These are phyloP conservation scores for Lentinula guzmanii DNA, from an alignment of 768 basidiomycete genomes.

Conservation along the genomic window DNA sequence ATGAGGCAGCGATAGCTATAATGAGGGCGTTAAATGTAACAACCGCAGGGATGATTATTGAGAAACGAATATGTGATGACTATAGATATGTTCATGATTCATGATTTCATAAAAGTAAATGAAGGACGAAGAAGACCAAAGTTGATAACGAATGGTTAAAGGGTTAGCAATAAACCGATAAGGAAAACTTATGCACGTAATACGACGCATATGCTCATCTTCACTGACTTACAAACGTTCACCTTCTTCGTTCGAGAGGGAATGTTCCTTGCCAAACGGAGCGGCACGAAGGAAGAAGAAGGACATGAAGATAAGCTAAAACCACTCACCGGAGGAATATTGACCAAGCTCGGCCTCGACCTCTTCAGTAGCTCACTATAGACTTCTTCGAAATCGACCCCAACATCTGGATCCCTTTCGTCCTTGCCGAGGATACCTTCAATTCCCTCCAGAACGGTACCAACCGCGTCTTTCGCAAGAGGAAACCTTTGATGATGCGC, in stretches of 20 bases:
- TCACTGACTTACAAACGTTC: background rate
- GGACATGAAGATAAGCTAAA: slow-evolving; percentile 1
- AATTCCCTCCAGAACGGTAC: slow-evolving; percentile 48
- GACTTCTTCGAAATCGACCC: slow-evolving; percentile 53
- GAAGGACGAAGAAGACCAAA: background rate
- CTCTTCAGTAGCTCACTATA: slow-evolving; percentile 60
- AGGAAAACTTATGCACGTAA: background rate
- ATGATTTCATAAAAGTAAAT: background rate
- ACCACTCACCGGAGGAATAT: slow-evolving; percentile 66
- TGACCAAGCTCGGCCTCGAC: slow-evolving; percentile 61
- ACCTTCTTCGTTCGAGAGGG: background rate
- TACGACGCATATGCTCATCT: background rate
- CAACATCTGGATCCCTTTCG: slow-evolving; percentile 34
- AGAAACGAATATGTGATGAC: background rate
- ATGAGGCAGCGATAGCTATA: slow-evolving; percentile 1
- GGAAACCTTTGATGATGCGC: slow-evolving; percentile 27
- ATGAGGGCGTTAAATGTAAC: background rate
- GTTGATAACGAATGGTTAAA: background rate
- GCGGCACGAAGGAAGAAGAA: background rate
- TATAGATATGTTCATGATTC: background rate
- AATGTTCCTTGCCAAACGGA: background rate
- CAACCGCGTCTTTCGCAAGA: slow-evolving; percentile 38
- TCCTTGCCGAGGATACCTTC: slow-evolving; percentile 52
- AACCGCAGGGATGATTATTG: background rate
- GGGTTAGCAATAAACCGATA: background rate